Evolutionary conservation across 805 yeast species (phyloP), one percentile per base, ranked within the genome.

Genomic region (Candida lessepsii): DNA sequence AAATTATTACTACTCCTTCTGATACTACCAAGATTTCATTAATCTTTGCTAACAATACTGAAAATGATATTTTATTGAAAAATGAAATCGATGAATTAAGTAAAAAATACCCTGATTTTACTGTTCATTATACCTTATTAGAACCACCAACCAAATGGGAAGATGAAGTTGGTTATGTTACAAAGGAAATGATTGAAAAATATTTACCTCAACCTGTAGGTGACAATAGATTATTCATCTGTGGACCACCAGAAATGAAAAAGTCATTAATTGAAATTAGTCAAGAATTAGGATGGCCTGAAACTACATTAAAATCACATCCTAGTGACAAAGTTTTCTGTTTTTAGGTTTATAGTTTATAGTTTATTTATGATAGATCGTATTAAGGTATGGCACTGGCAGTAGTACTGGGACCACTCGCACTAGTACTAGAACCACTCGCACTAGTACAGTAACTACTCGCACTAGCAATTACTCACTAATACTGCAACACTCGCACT

Each of bases 191-290:
- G 66, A 67, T 81, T 48, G 56, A 65, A 35, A 62, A 72, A 40
- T 65, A 75, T 50, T 56, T 84, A 50, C 89, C 90, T 11, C 45
- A 47, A 15, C 69, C 78, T 2, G 57, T 69, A 19, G 52, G 51
- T 2, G 67, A 74, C n/a, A 72, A 78, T 38, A 76, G 81, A 49
- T 69, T 86, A 26, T 71, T 83, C 43, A 70, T 85, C 28, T 84
- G 90, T 64, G 95, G 95, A 9, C 90, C 90, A 15, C 76, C 78
- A 48, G 81, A 70, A 29, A 76, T 86, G 86, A 81, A 80, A 52
- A 71, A 70, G 46, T 53, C 58, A 26, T 69, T 81, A 45, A 58
- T 76, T 8, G 66, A 69, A 27, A 66, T 70, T 37, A 70, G 86
- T 11, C 65, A 66, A 32, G 79, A 76, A 28, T 61, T 82, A 41